phyloP scores from a whole-genome alignment of 495 filamentous ascomycete species.

The Mycothermus thermophilus region DNA sequence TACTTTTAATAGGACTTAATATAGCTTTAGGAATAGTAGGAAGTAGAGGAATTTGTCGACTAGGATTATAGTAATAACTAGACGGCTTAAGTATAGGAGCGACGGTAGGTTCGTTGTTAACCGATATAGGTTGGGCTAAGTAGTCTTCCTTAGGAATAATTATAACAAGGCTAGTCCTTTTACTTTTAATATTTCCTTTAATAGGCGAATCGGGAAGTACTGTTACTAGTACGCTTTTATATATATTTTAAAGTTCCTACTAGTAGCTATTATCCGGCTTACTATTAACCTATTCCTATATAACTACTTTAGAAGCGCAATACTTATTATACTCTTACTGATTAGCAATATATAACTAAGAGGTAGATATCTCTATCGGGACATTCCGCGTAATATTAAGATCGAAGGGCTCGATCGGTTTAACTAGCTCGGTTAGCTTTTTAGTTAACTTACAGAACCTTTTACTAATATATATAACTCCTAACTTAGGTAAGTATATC shows the following conservation, averaged over 20 bases:
- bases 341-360: background rate
- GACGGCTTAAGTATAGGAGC: slow-evolving; percentile 1
- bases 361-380: background rate
- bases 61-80: slow-evolving; percentile 10
- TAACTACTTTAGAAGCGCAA: background rate
- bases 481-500: slow-evolving; percentile 7
- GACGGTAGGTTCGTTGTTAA: slow-evolving; percentile 10
- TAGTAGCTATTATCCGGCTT: background rate
- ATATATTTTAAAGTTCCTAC: background rate
- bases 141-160: background rate
- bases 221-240: background rate
- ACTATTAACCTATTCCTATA: background rate
- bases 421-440: slow-evolving; percentile 2
- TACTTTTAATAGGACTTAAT: slow-evolving; percentile 1
- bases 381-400: background rate
- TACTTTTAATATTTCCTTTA: background rate
- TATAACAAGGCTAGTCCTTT: background rate
- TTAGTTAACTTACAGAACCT: slow-evolving; percentile 5
- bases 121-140: background rate
- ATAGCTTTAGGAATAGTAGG: slow-evolving; percentile 34
- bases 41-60: slow-evolving; percentile 17
- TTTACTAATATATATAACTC: slow-evolving; percentile 6
- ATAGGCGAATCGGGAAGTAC: background rate
- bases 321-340: background rate
- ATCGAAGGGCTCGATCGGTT: background rate